Conservation (phyloP, 805 yeast genomes). For the Candida vaughaniae region DNA sequence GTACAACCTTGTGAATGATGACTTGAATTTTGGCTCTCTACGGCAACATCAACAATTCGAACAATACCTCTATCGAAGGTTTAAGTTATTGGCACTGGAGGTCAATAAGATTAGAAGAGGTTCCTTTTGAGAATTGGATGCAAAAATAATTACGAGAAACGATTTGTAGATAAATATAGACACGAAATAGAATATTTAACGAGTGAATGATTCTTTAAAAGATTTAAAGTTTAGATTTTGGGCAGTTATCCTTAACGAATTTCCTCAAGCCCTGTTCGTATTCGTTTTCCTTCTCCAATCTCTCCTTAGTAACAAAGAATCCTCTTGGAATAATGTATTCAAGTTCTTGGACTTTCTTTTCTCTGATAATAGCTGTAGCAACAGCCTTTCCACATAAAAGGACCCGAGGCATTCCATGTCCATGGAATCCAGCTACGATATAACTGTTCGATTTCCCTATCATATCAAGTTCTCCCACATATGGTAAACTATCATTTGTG, state of each 20-base stretch:
- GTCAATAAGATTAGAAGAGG: too few species aligned
- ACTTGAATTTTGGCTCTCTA: too few species aligned
- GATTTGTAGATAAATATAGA: too few species aligned
- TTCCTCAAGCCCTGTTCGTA: constrained; percentile 1
- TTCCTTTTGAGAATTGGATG: too few species aligned
- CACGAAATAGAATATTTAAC: too few species aligned
- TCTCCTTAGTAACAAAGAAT: constrained; percentile 7
- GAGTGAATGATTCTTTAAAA: too few species aligned
- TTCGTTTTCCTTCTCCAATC: constrained; percentile 5
- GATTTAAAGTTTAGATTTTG: background rate
- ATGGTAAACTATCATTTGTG: constrained; percentile 40
- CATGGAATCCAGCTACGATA: constrained; percentile 48
- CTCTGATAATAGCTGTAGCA: constrained; percentile 21
- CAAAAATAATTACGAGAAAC: too few species aligned
- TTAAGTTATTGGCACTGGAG: too few species aligned
- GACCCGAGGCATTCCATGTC: constrained; percentile 54
- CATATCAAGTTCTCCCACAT: constrained; percentile 38
- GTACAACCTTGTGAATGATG: too few species aligned
- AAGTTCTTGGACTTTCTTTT: constrained; percentile 7
- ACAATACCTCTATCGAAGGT: too few species aligned
- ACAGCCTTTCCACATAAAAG: constrained; percentile 40
- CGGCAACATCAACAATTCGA: too few species aligned
- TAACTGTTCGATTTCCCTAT: constrained; percentile 25
- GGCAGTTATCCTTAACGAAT: background rate
- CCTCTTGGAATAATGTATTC: constrained; percentile 9